Conservation (phyloP, 108 stramenopile genomes). For the Skeletonema costatum region DNA sequence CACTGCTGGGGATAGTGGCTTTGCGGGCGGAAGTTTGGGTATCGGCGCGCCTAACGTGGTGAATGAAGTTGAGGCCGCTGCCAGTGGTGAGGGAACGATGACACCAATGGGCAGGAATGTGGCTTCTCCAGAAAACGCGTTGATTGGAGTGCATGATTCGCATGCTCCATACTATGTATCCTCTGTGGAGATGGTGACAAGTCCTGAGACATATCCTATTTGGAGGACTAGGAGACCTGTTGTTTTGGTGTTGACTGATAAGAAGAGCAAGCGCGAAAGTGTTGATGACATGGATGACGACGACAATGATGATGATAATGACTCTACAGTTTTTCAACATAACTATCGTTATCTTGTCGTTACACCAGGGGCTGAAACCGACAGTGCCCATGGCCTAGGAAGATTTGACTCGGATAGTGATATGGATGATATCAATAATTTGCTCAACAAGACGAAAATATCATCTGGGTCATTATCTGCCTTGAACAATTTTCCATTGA, state of each 20-base stretch:
- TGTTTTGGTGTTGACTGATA: conserved; percentile 27
- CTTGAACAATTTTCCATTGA: not conserved
- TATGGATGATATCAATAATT: conserved; percentile 13
- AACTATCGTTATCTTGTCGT: conserved; percentile 42
- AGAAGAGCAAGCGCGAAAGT: conserved; percentile 21
- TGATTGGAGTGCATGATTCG: conserved; percentile 23
- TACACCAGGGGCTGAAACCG: conserved; percentile 35
- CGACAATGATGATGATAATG: not conserved
- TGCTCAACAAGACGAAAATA: conserved; percentile 27
- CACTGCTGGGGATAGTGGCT: not conserved
- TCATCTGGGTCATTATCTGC: conserved; percentile 3
- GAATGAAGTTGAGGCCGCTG: conserved; percentile 7
- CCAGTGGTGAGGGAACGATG: conserved; percentile 7
- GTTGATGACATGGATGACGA: conserved; percentile 1
- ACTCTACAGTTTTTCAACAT: conserved; percentile 16
- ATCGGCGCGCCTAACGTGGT: not conserved
- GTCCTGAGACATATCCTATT: conserved; percentile 48
- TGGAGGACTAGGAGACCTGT: conserved; percentile 49
- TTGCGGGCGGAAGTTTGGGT: conserved; percentile 1
- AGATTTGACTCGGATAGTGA: conserved; percentile 1
- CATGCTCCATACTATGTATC: conserved; percentile 11
- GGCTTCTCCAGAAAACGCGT: not conserved
- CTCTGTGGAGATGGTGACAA: conserved; percentile 47
- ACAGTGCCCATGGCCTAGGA: conserved; percentile 1
- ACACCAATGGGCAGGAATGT: conserved; percentile 4